A percentile compares a stretch with the other conserved stretches of the same genome.
Conservation (phyloP, 202 grass and related monocot species). For the Elaeis oleifera region DNA sequence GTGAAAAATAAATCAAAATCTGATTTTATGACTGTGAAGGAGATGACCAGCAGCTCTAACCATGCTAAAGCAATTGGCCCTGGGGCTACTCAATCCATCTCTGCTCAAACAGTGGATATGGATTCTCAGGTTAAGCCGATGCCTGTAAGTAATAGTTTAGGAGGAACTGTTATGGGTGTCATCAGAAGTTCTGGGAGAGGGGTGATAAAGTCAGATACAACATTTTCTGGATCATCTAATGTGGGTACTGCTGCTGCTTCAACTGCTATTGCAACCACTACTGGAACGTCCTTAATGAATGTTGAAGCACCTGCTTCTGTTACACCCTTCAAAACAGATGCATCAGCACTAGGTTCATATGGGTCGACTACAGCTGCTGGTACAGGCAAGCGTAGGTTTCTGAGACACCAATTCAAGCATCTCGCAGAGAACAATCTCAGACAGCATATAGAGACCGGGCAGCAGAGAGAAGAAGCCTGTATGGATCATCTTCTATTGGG, state of each 20-base stretch:
- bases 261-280: constrained; percentile 23
- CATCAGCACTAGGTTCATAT: constrained; percentile 56
- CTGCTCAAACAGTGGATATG: constrained; percentile 30
- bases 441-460: constrained; percentile 88
- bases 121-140: constrained; percentile 51
- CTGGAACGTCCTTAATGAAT: constrained; percentile 19
- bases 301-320: constrained; percentile 25
- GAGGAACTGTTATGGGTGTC: constrained; percentile 71
- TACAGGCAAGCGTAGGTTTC: constrained; percentile 86
- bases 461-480: constrained; percentile 82
- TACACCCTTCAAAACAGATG: constrained; percentile 72
- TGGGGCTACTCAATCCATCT: constrained; percentile 20
- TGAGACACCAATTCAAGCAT: constrained; percentile 48
- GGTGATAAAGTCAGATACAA: constrained; percentile 53
- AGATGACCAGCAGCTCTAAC: constrained; percentile 18
- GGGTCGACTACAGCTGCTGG: constrained; percentile 41
- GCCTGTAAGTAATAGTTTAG: constrained; percentile 53
- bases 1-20: constrained; percentile 47
- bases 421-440: constrained; percentile 39
- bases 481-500: constrained; percentile 55
- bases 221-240: constrained; percentile 41
- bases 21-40: constrained; percentile 40
- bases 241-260: constrained; percentile 13
- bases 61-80: constrained; percentile 38
- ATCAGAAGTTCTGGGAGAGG: constrained; percentile 82